phyloP scores from a whole-genome alignment of 495 filamentous ascomycete genomes.

The Niebla homalea region DNA sequence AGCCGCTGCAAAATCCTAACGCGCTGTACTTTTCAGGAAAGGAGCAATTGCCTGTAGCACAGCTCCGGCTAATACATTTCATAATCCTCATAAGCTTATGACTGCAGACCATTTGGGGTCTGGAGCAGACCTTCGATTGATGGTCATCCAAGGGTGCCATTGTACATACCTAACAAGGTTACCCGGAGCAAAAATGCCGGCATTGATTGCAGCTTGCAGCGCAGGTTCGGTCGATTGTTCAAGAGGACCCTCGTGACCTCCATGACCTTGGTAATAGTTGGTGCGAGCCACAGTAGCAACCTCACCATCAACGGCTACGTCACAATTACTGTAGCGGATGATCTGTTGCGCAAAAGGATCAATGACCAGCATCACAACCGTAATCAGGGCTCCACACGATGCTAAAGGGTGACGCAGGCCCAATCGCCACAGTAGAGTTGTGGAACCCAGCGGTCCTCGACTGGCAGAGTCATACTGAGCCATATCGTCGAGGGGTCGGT shows the following conservation, averaged over 20 bases:
- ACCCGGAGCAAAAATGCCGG: conserved; percentile 1
- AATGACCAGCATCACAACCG: conserved; percentile 7
- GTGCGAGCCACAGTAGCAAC: conserved; percentile 1
- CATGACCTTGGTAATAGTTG: not conserved
- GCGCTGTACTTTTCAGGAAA: not conserved
- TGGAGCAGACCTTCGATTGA: too few relatives aligned
- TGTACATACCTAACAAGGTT: not conserved
- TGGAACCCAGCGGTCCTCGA: conserved; percentile 9
- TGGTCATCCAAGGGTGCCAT: too few relatives aligned
- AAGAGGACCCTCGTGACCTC: not conserved
- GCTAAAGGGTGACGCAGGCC: not conserved
- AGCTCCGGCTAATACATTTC: not conserved
- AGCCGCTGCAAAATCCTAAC: not conserved
- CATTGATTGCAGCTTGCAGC: conserved; percentile 3
- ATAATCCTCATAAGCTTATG: too few relatives aligned
- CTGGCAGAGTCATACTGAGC: conserved; percentile 11
- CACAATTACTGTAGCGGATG: not conserved
- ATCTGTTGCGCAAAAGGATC: conserved; percentile 15
- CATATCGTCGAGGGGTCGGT: conserved; percentile 12
- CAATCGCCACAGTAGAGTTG: conserved; percentile 8
- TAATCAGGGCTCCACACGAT: conserved; percentile 11
- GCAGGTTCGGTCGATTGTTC: not conserved
- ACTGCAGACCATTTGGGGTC: too few relatives aligned
- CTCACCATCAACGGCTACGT: not conserved
- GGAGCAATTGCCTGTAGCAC: not conserved